A percentile compares a stretch with the other conserved stretches of the same genome.
Evolutionary conservation across 1,284 basidiomycete species (phyloP).

Genomic region (Jaminaea rosea): DNA sequence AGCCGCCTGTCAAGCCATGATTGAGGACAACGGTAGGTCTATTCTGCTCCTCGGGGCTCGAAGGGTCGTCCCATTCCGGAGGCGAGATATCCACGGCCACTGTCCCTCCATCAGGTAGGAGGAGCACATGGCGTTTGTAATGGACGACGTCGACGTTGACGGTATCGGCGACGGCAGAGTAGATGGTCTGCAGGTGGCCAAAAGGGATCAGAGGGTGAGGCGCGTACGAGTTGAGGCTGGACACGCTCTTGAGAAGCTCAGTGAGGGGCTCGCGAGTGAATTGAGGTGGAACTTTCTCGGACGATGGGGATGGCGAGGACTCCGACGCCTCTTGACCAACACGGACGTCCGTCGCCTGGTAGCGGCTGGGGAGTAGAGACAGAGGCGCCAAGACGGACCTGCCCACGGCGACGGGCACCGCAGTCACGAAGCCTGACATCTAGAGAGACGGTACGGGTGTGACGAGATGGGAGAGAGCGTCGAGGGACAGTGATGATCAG

Average conservation of each 20-base stretch:
- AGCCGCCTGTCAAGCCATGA: slow-evolving; percentile 45
- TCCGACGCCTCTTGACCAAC: too few relatives aligned
- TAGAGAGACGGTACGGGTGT: too few relatives aligned
- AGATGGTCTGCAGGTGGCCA: slow-evolving; percentile 44
- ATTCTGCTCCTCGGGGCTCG: slow-evolving; percentile 8
- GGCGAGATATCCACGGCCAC: slow-evolving; percentile 30
- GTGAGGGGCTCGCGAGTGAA: not conserved
- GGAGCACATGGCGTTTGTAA: slow-evolving; percentile 34
- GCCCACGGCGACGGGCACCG: not conserved
- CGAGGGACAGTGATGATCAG: too few relatives aligned
- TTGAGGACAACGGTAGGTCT: slow-evolving; percentile 33
- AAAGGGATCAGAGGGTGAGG: slow-evolving; percentile 23
- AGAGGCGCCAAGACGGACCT: not conserved
- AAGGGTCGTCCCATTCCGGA: not conserved
- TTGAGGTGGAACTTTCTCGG: not conserved
- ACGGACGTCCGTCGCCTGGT: too few relatives aligned
- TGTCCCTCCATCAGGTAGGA: slow-evolving; percentile 42
- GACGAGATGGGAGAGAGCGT: too few relatives aligned
- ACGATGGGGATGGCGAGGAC: too few relatives aligned
- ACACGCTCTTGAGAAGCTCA: not conserved
- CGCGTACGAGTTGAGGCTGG: not conserved
- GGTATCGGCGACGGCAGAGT: slow-evolving; percentile 29
- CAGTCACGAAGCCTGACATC: too few relatives aligned
- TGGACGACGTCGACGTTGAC: slow-evolving; percentile 25
- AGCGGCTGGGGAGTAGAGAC: not conserved